Percentiles rank a stretch among this genome's conserved stretches.
Evolutionary conservation across 768 basidiomycete genomes (phyloP).

Genomic region (Hirschioporus abietinus): DNA sequence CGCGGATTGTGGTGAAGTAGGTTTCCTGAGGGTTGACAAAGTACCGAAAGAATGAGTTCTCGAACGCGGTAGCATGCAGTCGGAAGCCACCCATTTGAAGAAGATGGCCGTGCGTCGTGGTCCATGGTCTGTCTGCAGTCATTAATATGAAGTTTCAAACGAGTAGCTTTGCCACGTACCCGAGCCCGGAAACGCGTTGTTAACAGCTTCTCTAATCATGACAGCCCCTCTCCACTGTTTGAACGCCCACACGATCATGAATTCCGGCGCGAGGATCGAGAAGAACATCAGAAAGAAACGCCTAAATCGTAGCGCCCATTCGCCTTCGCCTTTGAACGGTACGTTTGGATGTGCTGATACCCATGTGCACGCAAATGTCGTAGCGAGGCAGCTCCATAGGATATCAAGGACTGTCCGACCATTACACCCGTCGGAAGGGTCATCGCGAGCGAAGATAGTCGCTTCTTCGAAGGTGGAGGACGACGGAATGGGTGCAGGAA

Average conservation of each 20-base stretch:
- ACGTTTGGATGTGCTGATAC: constrained; percentile 26
- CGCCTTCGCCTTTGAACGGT: constrained; percentile 15
- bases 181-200: constrained; percentile 36
- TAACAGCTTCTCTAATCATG: constrained; percentile 36
- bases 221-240: constrained; percentile 12
- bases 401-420: constrained; percentile 15
- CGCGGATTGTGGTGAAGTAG: not conserved
- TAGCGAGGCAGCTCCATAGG: constrained; percentile 22
- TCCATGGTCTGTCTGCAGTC: constrained; percentile 4
- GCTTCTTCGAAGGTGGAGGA: not conserved
- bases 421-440: constrained; percentile 8
- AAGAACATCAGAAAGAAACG: constrained; percentile 18
- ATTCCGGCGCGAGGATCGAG: constrained; percentile 24
- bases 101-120: constrained; percentile 7
- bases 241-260: constrained; percentile 24
- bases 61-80: not conserved
- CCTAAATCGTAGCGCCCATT: not conserved
- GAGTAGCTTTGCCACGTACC: not conserved
- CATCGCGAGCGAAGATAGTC: not conserved
- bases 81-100: constrained; percentile 8
- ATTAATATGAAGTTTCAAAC: not conserved
- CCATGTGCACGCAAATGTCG: constrained; percentile 27
- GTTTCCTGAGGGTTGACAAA: not conserved
- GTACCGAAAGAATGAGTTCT: not conserved
- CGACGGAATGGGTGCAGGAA: not conserved